phyloP scores from a whole-genome alignment of 805 yeast genomes.

The Pichia phayaonensis region DNA sequence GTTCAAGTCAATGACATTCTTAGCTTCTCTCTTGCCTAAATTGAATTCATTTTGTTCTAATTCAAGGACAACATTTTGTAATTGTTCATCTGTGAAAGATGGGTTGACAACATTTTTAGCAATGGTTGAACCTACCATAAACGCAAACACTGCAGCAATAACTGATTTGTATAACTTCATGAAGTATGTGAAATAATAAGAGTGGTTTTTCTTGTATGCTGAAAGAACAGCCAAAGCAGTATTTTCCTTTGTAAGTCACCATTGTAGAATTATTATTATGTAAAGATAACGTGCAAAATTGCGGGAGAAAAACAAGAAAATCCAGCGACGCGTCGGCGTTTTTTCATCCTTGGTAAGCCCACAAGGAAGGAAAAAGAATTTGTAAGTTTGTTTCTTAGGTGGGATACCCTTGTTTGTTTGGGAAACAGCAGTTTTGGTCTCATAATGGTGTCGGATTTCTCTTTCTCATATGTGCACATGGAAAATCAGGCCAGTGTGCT shows the following conservation, averaged over 20 bases:
- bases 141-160: neutral
- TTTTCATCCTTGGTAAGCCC: neutral
- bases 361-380: neutral
- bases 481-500: constrained; percentile 24
- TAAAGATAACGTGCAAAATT: too few relatives aligned
- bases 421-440: neutral
- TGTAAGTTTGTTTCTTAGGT: neutral
- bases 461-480: constrained; percentile 25
- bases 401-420: neutral
- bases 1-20: constrained; percentile 12
- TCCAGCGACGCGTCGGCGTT: too few relatives aligned
- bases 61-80: constrained; percentile 5
- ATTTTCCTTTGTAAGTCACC: too few relatives aligned
- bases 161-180: constrained; percentile 2
- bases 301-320: too few relatives aligned
- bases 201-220: neutral
- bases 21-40: constrained; percentile 10
- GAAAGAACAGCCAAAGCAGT: neutral
- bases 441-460: constrained; percentile 18
- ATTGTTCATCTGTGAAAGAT: constrained; percentile 1
- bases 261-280: too few relatives aligned
- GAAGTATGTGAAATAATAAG: neutral
- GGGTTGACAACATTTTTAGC: constrained; percentile 6
- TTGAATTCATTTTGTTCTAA: constrained; percentile 5
- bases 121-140: neutral